Base-by-base conservation (phyloP, 495 filamentous ascomycete genomes). In the Penicillium roqueforti region DNA sequence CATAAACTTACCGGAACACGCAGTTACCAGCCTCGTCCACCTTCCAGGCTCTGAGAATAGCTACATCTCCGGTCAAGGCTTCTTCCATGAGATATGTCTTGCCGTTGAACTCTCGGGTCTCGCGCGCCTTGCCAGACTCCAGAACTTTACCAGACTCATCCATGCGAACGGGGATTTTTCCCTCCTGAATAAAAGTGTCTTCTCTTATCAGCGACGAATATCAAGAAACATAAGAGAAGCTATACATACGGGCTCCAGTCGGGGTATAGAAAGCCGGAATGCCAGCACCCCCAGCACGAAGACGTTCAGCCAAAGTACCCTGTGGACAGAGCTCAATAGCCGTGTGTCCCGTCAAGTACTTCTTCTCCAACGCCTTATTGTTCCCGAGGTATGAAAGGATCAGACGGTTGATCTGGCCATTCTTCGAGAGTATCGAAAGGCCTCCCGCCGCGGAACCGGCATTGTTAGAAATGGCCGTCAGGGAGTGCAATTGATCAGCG, bases 181-280 rank as follows among this genome's bases (percentile, higher is more conserved):
- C 91, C 0, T 87, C 88, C 62, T 95, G 87, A 5, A 96, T 83
- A 16, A 88, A 83, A 0, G 91, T 96, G 42, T 72, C 71, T 75
- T 40, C 25, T 0, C 3, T 20, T 29, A 16, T 43, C 43, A 59
- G 52, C 20, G 19, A 38, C 26, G 8, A 34, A 36, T 3, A 23
- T 9, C 4, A 2, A 1, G 16, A 14, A 23, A 13, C n/a, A n/a
- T n/a, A n/a, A n/a, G n/a, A n/a, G n/a, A 11, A 47, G 40, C 5
- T 40, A 40, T 14, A 71, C 70, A 61, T 58, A 75, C 88, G 87
- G 58, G 86, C 85, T 32, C 85, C 91, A 0, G 91, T 90, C 2
- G 91, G 89, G 0, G 91, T 96, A 66, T 88, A 96, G 62, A 96
- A 96, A 1, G 91, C 91, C 4, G 91, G 91, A 41, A 96, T 86